Base-by-base conservation (phyloP, 768 basidiomycete genomes). In the Agrocybe praecox region DNA sequence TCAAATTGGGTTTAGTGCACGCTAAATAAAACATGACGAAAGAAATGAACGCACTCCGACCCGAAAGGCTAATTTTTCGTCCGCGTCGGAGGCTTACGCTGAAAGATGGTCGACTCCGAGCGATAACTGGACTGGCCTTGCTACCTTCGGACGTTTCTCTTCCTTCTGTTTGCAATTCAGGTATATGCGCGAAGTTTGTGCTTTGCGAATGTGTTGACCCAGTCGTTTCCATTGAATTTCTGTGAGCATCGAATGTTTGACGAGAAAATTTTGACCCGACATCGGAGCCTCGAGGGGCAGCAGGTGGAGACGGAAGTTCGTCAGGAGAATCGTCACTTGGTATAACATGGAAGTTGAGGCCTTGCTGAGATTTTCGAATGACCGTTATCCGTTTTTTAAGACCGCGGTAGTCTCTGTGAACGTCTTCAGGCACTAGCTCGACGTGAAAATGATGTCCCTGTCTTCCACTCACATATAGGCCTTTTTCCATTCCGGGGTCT, bases 401-500 rank as follows among this genome's bases (percentile, higher is more conserved):
- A 9, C 79, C 82, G 2, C 80, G 80, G 64, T 92, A 93, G 67
- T 92, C 84, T 66, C 90, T 92, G 60, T 33, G 34, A 29, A 50
- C 21, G 19, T 15, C 53, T 23, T 46, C 56, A 58, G 49, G 36
- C 12, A 47, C 46, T 46, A 23, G 11, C 26, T 42, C 15, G 36
- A 22, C 10, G 4, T 34, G 9, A 17, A 5, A 23, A 18, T 36
- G 22, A 32, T 40, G 36, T 29, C 17, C 12, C 34, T 47, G 14
- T 3, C 49, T 17, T 18, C 17, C 12, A 49, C 62, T 24, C 45
- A 69, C 87, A 88, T 87, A 66, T 89, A 87, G 2, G 83, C 85
- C 61, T 76, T 82, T 61, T 85, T 84, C 87, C 87, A 92, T 71
- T 92, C 90, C 1, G 88, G 84, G 26, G 81, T 85, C 90, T 91